Base-by-base conservation (phyloP, 148 eudicot genomes). In the Suaeda aralocaspica region DNA sequence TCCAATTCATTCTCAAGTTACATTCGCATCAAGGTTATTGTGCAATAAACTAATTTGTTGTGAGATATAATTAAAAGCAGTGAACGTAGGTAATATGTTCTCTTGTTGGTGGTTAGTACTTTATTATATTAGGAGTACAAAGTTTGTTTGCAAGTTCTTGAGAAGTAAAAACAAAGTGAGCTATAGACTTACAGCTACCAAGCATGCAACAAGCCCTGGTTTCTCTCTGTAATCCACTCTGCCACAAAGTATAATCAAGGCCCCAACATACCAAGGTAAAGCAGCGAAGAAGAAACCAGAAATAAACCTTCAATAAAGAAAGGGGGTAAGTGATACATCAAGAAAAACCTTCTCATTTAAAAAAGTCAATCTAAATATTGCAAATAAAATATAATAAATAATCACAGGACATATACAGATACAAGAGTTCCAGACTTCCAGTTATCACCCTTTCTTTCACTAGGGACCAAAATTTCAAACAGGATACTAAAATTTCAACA, bases 181-280 rank as follows among this genome's bases (percentile, higher is more conserved):
- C 71, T 34, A 60, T 8, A 67, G 22, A 78, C 96, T 84, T 85
- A 93, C 98, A 59, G 89, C 96, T 46, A 93, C 67, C 63, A 82
- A 74, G 86, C 98, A 93, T 12, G 90, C 98, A 66, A 93, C 83
- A 71, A 88, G 91, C 24, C 98, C 98, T 11, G 96, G 84, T 73
- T 93, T 93, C 74, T 93, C 98, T 84, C 92, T 86, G 80, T 90
- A 79, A 76, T 93, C 98, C 68, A 87, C 73, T 64, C 88, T 78
- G 53, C 75, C 89, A 75, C 82, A 93, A 28, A 93, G 72, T 62
- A 93, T 80, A 50, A 93, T 58, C 71, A 88, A 77, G 71, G 95
- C 98, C 76, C 98, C 98, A 82, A 87, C 70, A 56, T 90, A 93
- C 98, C 98, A 93, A 58, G 98, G 98, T 60, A 93, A 73, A 66